These are phyloP conservation scores for Neonectria hederae DNA, from an alignment of 2,329 filamentous ascomycete species.

Conservation along the genomic window DNA sequence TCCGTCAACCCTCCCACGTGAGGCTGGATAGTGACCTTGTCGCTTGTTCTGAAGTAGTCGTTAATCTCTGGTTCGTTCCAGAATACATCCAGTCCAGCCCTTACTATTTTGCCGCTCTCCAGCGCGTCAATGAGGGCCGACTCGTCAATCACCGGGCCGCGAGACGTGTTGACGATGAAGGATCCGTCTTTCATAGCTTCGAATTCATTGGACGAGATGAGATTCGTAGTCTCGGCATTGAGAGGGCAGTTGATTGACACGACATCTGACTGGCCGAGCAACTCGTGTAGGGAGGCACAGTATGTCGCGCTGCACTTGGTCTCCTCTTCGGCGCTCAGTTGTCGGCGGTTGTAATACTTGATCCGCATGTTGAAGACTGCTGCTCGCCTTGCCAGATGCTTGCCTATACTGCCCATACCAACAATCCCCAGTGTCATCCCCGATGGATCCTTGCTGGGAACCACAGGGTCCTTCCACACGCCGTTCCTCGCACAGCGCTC, in stretches of 20 bases:
- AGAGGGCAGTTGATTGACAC: slow-evolving; percentile 54
- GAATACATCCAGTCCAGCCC: slow-evolving; percentile 61
- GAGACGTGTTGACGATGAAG: slow-evolving; percentile 61
- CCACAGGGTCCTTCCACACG: slow-evolving; percentile 47
- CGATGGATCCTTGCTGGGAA: slow-evolving; percentile 53
- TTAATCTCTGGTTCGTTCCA: slow-evolving; percentile 54
- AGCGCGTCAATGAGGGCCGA: slow-evolving; percentile 57
- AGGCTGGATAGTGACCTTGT: slow-evolving; percentile 55
- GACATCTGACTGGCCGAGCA: slow-evolving; percentile 54
- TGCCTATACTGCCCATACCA: slow-evolving; percentile 59
- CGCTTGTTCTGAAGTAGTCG: slow-evolving; percentile 51
- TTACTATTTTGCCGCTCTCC: slow-evolving; percentile 55
- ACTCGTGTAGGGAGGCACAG: slow-evolving; percentile 48
- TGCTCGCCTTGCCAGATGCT: slow-evolving; percentile 52
- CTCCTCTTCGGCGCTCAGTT: slow-evolving; percentile 48
- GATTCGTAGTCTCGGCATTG: slow-evolving; percentile 49
- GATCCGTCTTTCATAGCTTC: slow-evolving; percentile 57
- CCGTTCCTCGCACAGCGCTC: slow-evolving; percentile 51
- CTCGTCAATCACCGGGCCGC: slow-evolving; percentile 61
- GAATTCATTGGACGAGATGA: slow-evolving; percentile 54
- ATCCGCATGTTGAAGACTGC: slow-evolving; percentile 55
- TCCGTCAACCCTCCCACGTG: slow-evolving; percentile 57
- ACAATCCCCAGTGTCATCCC: slow-evolving; percentile 58
- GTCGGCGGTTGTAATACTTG: slow-evolving; percentile 54
- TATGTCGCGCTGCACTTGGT: slow-evolving; percentile 48